phyloP scores from a whole-genome alignment of 164 flowering plant species.

The Macadamia integrifolia region DNA sequence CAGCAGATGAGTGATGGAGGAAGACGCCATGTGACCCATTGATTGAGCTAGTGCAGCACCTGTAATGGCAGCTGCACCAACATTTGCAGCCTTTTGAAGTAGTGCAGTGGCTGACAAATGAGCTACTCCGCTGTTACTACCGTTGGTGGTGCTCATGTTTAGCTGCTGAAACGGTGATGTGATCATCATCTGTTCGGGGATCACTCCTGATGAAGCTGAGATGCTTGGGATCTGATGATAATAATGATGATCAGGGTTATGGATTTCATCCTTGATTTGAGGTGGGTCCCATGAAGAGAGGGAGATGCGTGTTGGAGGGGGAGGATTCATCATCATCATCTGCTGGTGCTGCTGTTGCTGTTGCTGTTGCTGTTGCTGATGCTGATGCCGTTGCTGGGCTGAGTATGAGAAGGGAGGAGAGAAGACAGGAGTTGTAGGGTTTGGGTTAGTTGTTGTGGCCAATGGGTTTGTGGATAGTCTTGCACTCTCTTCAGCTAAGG shows the following conservation, averaged over 20 bases:
- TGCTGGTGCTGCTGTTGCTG: no score
- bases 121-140: conserved; percentile 19
- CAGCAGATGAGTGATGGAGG: conserved; percentile 5
- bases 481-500: conserved; percentile 80
- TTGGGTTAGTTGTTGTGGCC: conserved; percentile 9
- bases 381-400: conserved; percentile 9
- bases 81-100: conserved; percentile 57
- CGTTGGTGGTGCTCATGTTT: conserved; percentile 9
- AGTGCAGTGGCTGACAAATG: conserved; percentile 67
- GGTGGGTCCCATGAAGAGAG: conserved; percentile 31
- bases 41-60: conserved; percentile 9
- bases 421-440: neutral
- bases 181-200: neutral
- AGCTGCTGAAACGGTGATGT: conserved; percentile 21
- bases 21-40: conserved; percentile 22
- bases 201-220: neutral
- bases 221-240: conserved; percentile 5
- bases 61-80: conserved; percentile 25
- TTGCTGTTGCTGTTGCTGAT: no score
- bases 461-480: conserved; percentile 38
- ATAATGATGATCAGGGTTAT: neutral
- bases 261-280: conserved; percentile 20
- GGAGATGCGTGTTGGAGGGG: conserved; percentile 5
- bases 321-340: conserved; percentile 14
- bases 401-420: conserved; percentile 18